Evolutionary conservation across 352 stramenopile genomes (phyloP).

Genomic region (Globisporangium abappressorium): DNA sequence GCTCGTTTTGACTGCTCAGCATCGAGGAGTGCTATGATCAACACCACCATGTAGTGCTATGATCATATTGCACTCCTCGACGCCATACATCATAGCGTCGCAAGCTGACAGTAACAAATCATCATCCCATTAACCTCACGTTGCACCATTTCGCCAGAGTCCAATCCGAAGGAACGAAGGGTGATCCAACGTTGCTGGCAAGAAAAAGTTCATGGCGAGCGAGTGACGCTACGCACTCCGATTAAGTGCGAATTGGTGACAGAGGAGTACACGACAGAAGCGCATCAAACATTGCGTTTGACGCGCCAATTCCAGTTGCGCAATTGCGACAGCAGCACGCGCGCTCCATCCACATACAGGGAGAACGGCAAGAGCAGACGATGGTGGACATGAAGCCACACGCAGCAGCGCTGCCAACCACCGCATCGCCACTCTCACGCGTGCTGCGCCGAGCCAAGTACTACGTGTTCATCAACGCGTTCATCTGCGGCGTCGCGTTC

Average conservation of each 20-base stretch:
- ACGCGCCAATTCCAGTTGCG: background rate
- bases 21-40: background rate
- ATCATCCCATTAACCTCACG: background rate
- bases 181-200: background rate
- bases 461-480: constrained; percentile 80
- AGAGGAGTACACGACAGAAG: background rate
- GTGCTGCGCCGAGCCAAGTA: constrained; percentile 65
- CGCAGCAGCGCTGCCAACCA: background rate
- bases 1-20: background rate
- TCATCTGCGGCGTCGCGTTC: constrained; percentile 61
- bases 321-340: constrained; percentile 6
- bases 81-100: no score
- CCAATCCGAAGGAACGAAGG: background rate
- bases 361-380: background rate
- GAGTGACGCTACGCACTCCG: background rate
- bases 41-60: no score
- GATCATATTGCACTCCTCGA: no score
- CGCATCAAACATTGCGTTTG: constrained; percentile 1
- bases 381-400: background rate
- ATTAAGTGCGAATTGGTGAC: constrained; percentile 11
- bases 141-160: background rate
- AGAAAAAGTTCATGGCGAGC: background rate
- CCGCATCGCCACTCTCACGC: constrained; percentile 8
- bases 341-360: background rate
- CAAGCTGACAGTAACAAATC: background rate